Evolutionary conservation across 371 early-diverging fungal genomes (phyloP), one percentile per base, ranked within the genome.

Genomic region (Coemansia sp.): DNA sequence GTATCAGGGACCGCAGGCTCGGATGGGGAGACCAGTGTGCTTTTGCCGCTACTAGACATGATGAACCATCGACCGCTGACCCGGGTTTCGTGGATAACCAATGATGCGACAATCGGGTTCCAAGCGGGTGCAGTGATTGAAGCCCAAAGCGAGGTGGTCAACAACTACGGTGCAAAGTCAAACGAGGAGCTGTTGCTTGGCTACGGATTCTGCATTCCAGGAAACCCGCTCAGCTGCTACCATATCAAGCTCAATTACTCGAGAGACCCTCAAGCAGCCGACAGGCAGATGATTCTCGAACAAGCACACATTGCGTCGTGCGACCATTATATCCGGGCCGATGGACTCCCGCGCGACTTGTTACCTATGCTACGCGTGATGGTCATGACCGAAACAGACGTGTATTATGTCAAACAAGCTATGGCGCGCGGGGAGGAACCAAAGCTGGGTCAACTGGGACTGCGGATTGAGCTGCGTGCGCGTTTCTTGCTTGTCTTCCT

Each of bases 131-230:
- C 55, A 4, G 61, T 61, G 16, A 48, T 80, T 10, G 37, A 54
- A 16, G 60, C 65, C 4, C 87, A 86, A 0, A 69, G 82, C 26
- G 82, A 89, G 54, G 63, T 88, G 45, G 83, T 74, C 57, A 87
- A 88, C 69, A 88, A 87, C 48, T 89, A 89, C 72, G 89, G 89
- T 5, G 84, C 88, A 50, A 89, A 89, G 81, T 86, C 88, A 10
- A 89, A 89, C 64, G 88, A 88, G 83, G 89, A 89, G 77, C 77
- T 86, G 37, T 63, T 87, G 27, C 60, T 85, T 24, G 85, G 86
- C 2, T 87, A 86, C 65, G 89, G 88, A 3, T 89, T 89, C 68
- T 88, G 88, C 64, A 80, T 84, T 11, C 79, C 80, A 63, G 83
- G 80, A 77, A 59, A 77, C 48, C 66, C 67, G 55, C 55, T 59